Conservation (phyloP, 2,329 filamentous ascomycete species). For the Dothistroma septosporum region DNA sequence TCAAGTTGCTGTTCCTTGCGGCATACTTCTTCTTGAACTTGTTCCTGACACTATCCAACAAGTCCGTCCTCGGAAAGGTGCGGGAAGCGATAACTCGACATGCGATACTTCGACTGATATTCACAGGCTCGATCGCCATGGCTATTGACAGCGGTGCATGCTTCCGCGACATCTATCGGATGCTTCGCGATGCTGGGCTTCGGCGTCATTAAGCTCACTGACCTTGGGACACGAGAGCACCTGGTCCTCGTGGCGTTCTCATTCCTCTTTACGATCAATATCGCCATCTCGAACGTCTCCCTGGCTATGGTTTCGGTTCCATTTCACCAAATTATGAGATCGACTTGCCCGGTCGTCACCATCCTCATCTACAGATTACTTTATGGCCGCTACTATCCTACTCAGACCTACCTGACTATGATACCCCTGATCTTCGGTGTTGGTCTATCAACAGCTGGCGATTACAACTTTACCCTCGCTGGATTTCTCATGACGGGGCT, state of each 20-base stretch:
- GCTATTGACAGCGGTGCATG: conserved; percentile 57
- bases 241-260: conserved; percentile 57
- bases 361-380: conserved; percentile 57
- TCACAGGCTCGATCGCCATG: conserved; percentile 56
- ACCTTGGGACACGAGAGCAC: conserved; percentile 52
- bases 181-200: conserved; percentile 51
- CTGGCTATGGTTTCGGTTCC: conserved; percentile 60
- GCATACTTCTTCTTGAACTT: conserved; percentile 51
- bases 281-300: conserved; percentile 62
- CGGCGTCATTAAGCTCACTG: conserved; percentile 52
- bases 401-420: conserved; percentile 56
- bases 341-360: conserved; percentile 59
- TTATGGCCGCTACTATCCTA: conserved; percentile 54
- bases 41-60: conserved; percentile 56
- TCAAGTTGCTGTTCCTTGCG: conserved; percentile 26
- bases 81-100: not conserved
- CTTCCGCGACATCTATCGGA: conserved; percentile 55
- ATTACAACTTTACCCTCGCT: conserved; percentile 58
- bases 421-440: conserved; percentile 59
- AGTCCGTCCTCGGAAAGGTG: conserved; percentile 49
- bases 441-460: conserved; percentile 57
- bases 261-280: conserved; percentile 59
- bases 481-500: conserved; percentile 42
- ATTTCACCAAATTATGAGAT: conserved; percentile 62
- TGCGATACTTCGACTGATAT: conserved; percentile 1